Base-by-base conservation (phyloP, 805 yeast species). In the Saccharomyces cerevisiae region DNA sequence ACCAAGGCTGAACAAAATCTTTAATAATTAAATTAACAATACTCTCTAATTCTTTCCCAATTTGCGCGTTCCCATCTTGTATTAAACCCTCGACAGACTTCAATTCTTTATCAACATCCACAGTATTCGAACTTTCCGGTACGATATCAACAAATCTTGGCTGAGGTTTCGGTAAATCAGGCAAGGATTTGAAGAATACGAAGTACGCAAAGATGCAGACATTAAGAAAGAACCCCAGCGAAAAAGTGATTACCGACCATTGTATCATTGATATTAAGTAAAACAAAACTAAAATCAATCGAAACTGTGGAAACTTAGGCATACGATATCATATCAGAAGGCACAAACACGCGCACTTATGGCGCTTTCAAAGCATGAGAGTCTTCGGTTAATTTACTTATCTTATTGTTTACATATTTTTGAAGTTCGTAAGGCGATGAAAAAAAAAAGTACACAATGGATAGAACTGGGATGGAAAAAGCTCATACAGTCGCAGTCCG, bases 1-100 rank as follows among this genome's bases (percentile, higher is more conserved):
- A 85, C 92, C 92, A 86, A 4, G 76, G 61, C 41, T 64, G 62
- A 1, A 86, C 72, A 62, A 83, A 86, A 50, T 81, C 82, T 17
- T 76, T 62, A 0, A 83, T 55, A 0, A 85, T 69, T n/a, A 77
- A 62, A 14, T 72, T 68, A 0, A 80, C 63, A 3, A 85, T 66
- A 1, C 70, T 73, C 26, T 77, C 74, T 1, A 83, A 49, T 0
- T 78, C 74, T 46, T 72, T 75, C 2, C 81, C 77, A 10, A 64
- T 53, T 32, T 63, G 61, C 11, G 61, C 60, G 51, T 56, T 47
- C 17, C 55, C 51, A 14, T 54, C 43, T 28, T 53, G 53, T 21
- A 58, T 47, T 11, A 14, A 14, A 10, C 17, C 52, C 22, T 32
- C n/a, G 9, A 22, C 27, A 17, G 24, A 5, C 4, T 13, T 36